Percentiles rank a stretch among this genome's conserved stretches.
These are phyloP conservation scores for Primulina eburnea DNA, from an alignment of 257 asterid species.

Conservation along the genomic window DNA sequence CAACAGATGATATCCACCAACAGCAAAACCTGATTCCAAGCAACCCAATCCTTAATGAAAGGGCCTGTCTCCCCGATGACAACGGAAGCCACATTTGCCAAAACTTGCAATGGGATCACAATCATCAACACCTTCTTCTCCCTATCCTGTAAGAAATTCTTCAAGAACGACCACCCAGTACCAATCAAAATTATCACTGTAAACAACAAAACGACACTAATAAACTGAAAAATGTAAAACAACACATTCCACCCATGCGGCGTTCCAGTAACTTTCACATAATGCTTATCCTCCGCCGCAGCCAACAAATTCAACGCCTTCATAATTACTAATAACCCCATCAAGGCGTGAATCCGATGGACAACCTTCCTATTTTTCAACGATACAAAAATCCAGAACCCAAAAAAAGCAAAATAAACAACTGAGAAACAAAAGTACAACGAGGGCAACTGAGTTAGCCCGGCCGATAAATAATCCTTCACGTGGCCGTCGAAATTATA, in stretches of 20 bases:
- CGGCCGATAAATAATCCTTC: slow-evolving; percentile 80
- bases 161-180: slow-evolving; percentile 90
- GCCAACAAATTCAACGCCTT: slow-evolving; percentile 80
- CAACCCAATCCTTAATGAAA: slow-evolving; percentile 85
- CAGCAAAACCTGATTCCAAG: slow-evolving; percentile 91
- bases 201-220: slow-evolving; percentile 78
- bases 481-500: slow-evolving; percentile 61
- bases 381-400: slow-evolving; percentile 56
- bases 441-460: slow-evolving; percentile 80
- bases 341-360: slow-evolving; percentile 80
- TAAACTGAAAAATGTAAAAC: slow-evolving; percentile 88
- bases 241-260: slow-evolving; percentile 98
- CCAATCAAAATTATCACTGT: slow-evolving; percentile 85
- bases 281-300: slow-evolving; percentile 96
- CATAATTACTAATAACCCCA: slow-evolving; percentile 72
- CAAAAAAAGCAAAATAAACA: slow-evolving; percentile 57
- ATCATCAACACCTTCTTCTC: slow-evolving; percentile 97
- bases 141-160: slow-evolving; percentile 88
- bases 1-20: slow-evolving; percentile 92
- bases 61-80: slow-evolving; percentile 99
- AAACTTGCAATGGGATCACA: slow-evolving; percentile 88
- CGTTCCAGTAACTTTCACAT: slow-evolving; percentile 89
- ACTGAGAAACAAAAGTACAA: slow-evolving; percentile 61
- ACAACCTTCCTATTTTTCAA: slow-evolving; percentile 55
- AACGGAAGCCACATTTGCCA: slow-evolving; percentile 84